Conservation (phyloP, 2,329 filamentous ascomycete species). For the Ophiostoma triangulosporum region DNA sequence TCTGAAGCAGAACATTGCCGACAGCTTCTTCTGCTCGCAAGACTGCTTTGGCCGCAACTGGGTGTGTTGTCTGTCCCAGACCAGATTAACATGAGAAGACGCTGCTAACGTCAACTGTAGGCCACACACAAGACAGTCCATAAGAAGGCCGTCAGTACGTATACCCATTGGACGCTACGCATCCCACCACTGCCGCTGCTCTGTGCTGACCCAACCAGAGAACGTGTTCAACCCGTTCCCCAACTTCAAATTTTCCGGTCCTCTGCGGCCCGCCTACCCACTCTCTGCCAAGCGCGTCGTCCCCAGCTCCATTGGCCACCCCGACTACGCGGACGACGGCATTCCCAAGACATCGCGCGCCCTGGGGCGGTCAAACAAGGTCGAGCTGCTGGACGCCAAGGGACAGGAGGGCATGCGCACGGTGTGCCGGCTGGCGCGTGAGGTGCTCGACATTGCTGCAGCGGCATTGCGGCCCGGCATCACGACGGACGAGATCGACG, state of each 20-base stretch:
- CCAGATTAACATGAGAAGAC: neutral
- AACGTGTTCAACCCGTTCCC: constrained; percentile 92
- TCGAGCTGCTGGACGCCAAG: constrained; percentile 66
- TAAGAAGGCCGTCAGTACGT: constrained; percentile 43
- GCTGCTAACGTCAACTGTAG: constrained; percentile 29
- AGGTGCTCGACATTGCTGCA: constrained; percentile 86
- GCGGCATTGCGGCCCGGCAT: constrained; percentile 76
- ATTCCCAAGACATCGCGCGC: constrained; percentile 49
- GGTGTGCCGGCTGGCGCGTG: constrained; percentile 72
- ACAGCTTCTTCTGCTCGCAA: constrained; percentile 94
- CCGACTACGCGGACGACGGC: constrained; percentile 80
- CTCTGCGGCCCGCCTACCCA: constrained; percentile 75
- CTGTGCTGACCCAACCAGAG: constrained; percentile 33
- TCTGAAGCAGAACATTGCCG: constrained; percentile 72
- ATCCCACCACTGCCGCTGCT: too few species aligned
- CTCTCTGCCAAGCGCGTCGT: constrained; percentile 60
- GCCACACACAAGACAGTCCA: constrained; percentile 69
- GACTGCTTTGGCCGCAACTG: constrained; percentile 99
- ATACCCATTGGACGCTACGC: neutral
- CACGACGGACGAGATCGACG: constrained; percentile 89
- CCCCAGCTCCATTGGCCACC: constrained; percentile 66
- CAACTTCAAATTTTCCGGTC: constrained; percentile 67
- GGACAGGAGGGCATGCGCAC: constrained; percentile 85
- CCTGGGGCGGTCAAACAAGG: constrained; percentile 61
- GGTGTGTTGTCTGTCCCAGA: constrained; percentile 38